phyloP scores from a whole-genome alignment of 306 rosid species.

The Ziziphus jujuba region DNA sequence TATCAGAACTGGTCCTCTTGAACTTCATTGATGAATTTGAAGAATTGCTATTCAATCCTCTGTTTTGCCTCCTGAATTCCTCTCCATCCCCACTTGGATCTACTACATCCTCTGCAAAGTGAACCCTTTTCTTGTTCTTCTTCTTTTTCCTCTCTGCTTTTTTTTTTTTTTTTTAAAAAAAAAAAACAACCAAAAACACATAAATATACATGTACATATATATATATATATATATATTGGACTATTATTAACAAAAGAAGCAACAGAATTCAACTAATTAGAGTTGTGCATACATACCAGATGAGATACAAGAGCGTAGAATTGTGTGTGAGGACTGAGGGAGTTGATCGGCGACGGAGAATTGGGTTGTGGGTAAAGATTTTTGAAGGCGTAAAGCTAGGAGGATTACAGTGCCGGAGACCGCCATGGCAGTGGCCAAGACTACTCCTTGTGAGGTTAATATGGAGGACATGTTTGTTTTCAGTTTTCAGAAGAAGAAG shows the following conservation, averaged over 20 bases:
- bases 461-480: slow-evolving; percentile 53
- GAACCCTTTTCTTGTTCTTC: slow-evolving; percentile 68
- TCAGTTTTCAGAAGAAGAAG: neutral
- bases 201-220: no score
- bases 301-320: slow-evolving; percentile 80
- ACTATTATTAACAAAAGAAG: no score
- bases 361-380: slow-evolving; percentile 36
- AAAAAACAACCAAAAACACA: no score
- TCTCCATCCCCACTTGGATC: slow-evolving; percentile 65
- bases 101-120: slow-evolving; percentile 75
- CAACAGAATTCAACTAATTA: no score
- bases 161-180: no score
- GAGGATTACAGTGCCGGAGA: slow-evolving; percentile 91
- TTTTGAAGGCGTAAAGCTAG: slow-evolving; percentile 79
- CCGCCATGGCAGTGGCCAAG: slow-evolving; percentile 96
- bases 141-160: slow-evolving; percentile 21
- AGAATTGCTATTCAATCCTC: slow-evolving; percentile 9
- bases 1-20: slow-evolving; percentile 17
- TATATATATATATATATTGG: no score
- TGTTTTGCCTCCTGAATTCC: slow-evolving; percentile 54
- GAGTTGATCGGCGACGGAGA: slow-evolving; percentile 25
- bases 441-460: slow-evolving; percentile 76
- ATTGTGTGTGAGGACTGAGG: slow-evolving; percentile 36
- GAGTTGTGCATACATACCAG: slow-evolving; percentile 42
- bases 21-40: slow-evolving; percentile 22